Base-by-base conservation (phyloP, 2,329 filamentous ascomycete species). In the Lachnellula arida region DNA sequence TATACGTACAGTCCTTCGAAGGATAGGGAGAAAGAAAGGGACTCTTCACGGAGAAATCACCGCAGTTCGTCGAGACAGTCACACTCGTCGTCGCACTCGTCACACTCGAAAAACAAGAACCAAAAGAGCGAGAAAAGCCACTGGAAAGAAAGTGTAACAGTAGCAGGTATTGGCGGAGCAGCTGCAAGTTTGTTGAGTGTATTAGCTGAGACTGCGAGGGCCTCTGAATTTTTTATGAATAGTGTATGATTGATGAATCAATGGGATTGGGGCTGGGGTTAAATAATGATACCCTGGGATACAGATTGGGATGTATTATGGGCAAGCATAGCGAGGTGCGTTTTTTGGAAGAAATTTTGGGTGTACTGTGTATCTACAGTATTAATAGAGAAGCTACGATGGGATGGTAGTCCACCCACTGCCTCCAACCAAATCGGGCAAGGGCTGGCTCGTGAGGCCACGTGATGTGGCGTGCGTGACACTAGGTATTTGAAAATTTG, bases 91-190 rank as follows among this genome's bases (percentile, higher is more conserved):
- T 32, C 28, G 19, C 28, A 44, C 51, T 32, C 28, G 51, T 55
- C 52, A 14, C 52, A 47, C 12, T 49, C 46, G 35, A 61, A 28
- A 48, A 42, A n/a, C 39, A 42, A 42, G 11, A 32, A 49, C 39
- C 35, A 60, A 15, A 58, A 51, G 40, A 54, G 50, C 11, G 44
- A 51, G 35, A 55, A 74, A 66, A 78, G 75, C 63, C 43, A 65
- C 12, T 78, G 77, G 69, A 77, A 78, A 48, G 80, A 82, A 60
- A 78, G 81, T 15, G 72, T 85, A 4, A 76, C 78, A 2, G 81
- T 79, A 0, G 82, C 81, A 5, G 79, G 82, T 1, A 79, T 86
- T 32, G 82, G 82, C 4, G 81, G 82, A 9, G 82, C 81, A 0
- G 82, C 83, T 0, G 81, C 78, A 2, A 83, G 80, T 52, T 68